These are phyloP conservation scores for Solanum bulbocastanum DNA, from an alignment of 257 asterid species.

Conservation along the genomic window DNA sequence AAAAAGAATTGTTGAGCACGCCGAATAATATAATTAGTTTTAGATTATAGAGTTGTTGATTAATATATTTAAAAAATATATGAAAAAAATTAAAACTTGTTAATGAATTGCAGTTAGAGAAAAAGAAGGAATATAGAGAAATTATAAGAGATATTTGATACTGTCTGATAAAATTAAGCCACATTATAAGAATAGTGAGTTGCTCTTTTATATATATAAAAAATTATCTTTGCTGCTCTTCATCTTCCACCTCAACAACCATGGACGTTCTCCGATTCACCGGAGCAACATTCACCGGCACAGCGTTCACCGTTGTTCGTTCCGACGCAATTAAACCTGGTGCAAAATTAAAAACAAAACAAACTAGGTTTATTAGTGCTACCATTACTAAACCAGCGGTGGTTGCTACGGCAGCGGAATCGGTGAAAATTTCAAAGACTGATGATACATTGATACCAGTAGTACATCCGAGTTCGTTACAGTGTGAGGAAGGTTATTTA, in stretches of 20 bases:
- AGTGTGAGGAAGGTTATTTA: constrained; percentile 43
- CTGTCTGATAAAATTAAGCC: not conserved
- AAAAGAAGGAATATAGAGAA: not conserved
- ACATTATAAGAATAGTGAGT: too few relatives aligned
- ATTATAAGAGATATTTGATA: not conserved
- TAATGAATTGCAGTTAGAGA: not conserved
- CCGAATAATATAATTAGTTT: too few relatives aligned
- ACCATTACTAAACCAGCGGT: not conserved
- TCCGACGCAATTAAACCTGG: not conserved
- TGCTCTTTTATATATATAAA: not conserved
- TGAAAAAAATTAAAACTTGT: not conserved
- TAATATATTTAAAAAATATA: too few relatives aligned
- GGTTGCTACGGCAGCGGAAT: not conserved
- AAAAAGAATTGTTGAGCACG: too few relatives aligned
- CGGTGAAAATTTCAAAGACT: not conserved
- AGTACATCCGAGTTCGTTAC: not conserved
- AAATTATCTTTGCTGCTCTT: too few relatives aligned
- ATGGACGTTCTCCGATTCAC: not conserved
- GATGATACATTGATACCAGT: not conserved
- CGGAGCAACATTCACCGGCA: not conserved
- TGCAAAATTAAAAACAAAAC: not conserved
- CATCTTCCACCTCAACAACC: not conserved
- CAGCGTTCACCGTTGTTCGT: rapidly evolving
- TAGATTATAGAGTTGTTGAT: too few relatives aligned
- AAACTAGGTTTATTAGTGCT: not conserved